phyloP scores from a whole-genome alignment of 2,329 filamentous ascomycete species.

The Colletotrichum tropicicola region DNA sequence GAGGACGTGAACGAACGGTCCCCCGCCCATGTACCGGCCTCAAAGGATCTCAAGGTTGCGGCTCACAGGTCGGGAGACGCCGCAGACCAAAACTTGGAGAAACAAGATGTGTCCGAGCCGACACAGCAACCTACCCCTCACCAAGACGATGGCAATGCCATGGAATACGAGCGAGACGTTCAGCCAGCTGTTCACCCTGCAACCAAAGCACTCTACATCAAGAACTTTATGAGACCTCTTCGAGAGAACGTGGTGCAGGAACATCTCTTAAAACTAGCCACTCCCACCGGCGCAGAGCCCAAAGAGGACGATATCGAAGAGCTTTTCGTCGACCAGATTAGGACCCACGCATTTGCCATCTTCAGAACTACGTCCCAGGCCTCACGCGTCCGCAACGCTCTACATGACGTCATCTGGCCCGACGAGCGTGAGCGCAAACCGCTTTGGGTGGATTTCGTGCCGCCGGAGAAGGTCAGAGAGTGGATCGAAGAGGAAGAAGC shows the following conservation, averaged over 20 bases:
- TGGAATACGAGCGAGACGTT: slow-evolving; percentile 47
- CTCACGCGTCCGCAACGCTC: slow-evolving; percentile 75
- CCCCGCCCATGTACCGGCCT: background rate
- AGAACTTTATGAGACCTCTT: slow-evolving; percentile 88
- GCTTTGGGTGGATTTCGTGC: slow-evolving; percentile 91
- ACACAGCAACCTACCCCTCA: background rate
- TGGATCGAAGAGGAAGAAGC: slow-evolving; percentile 79
- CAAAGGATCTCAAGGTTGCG: background rate
- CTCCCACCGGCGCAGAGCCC: slow-evolving; percentile 59
- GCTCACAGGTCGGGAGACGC: background rate
- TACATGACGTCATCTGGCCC: slow-evolving; percentile 87
- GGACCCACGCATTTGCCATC: slow-evolving; percentile 85
- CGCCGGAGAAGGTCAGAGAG: slow-evolving; percentile 73
- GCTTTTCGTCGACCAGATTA: slow-evolving; percentile 85
- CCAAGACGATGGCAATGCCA: slow-evolving; percentile 34
- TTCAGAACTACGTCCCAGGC: slow-evolving; percentile 78
- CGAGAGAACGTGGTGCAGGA: slow-evolving; percentile 72
- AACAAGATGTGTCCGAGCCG: background rate
- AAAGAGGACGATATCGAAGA: slow-evolving; percentile 66
- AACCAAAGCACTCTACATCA: slow-evolving; percentile 85
- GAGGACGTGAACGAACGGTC: background rate
- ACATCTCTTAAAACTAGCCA: slow-evolving; percentile 76
- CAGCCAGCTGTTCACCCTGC: slow-evolving; percentile 74
- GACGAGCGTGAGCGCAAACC: slow-evolving; percentile 85
- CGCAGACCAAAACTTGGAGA: background rate